Base-by-base conservation (phyloP, 805 yeast genomes). In the Suhomyces xylopsoci region DNA sequence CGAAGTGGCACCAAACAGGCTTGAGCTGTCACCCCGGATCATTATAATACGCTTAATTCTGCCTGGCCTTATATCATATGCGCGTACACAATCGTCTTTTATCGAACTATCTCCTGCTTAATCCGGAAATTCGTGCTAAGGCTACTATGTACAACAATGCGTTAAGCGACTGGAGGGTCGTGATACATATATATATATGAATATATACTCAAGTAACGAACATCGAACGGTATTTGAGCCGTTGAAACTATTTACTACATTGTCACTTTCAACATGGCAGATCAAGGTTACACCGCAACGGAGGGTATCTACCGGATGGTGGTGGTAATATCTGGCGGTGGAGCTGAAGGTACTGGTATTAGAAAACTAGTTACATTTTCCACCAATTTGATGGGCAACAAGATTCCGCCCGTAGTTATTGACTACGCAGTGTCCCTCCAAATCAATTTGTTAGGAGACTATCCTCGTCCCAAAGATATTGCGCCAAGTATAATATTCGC, bases 401-500 rank as follows among this genome's bases (percentile, higher is more conserved):
- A 42, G n/a, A 7, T 42, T 22, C 28, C 45, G 2, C 1, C 10
- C 2, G 9, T 25, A 5, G 10, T 42, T 14, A 24, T n/a, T 14
- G 17, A 22, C 2, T 22, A 42, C 20, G 45, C 17, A 14, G 30
- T 22, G 2, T 14, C 30, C 2, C 9, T 42, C 6, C 85, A 82
- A 61, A 76, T 71, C 49, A 69, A 81, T 5, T 64, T 83, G 41
- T 84, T 85, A 68, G 92, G 92, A 7, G 81, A 81, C 5, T 87
- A 85, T 61, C 89, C 90, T 3, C 60, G 60, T 19, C 44, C 43
- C 12, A 52, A 60, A n/a, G 93, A 87, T 65, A 63, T 75, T 10
- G 89, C 82, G 1, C 91, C 91, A 2, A 70, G 80, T 53, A 81
- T 81, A 1, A 63, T 86, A 0, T 84, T 86, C 58, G 62, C 77